Evolutionary conservation across 225 moss, liverwort and hornwort genomes (phyloP), one percentile per base, ranked within the genome.

Genomic region (Lunularia cruciata): DNA sequence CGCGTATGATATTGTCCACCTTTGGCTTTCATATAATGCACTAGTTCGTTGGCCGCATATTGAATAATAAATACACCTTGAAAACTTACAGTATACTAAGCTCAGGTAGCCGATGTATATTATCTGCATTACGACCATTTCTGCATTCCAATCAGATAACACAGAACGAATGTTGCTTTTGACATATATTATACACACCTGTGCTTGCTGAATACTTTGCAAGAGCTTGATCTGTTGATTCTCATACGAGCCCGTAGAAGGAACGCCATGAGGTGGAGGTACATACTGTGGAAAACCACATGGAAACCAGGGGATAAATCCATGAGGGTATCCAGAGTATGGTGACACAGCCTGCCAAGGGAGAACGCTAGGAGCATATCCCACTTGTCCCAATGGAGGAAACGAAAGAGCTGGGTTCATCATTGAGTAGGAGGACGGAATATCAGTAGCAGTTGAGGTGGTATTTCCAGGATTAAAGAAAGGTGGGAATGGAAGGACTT

Each of bases 121-220:
- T n/a, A n/a, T n/a, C n/a, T n/a, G n/a, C n/a, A n/a, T n/a, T n/a
- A n/a, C n/a, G n/a, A n/a, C n/a, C n/a, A n/a, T n/a, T n/a, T n/a
- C n/a, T n/a, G n/a, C n/a, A n/a, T n/a, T n/a, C n/a, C n/a, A n/a
- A n/a, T n/a, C n/a, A n/a, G n/a, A n/a, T n/a, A n/a, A n/a, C n/a
- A n/a, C n/a, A n/a, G n/a, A n/a, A n/a, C n/a, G n/a, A n/a, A n/a
- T n/a, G n/a, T n/a, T n/a, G n/a, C n/a, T n/a, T n/a, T n/a, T n/a
- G n/a, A n/a, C n/a, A n/a, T n/a, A n/a, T n/a, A n/a, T n/a, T n/a
- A n/a, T n/a, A 42, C 14, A 35, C 16, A 69, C 69, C 69, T 56
- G 69, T 37, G 23, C 19, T 57, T 69, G n/a, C 56, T 69, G 69
- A 31, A 69, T 69, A 7, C 19, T 69, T 9, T 56, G 54, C 38